These are phyloP conservation scores for Thelonectria olida DNA, from an alignment of 2,329 filamentous ascomycete species.

Conservation along the genomic window DNA sequence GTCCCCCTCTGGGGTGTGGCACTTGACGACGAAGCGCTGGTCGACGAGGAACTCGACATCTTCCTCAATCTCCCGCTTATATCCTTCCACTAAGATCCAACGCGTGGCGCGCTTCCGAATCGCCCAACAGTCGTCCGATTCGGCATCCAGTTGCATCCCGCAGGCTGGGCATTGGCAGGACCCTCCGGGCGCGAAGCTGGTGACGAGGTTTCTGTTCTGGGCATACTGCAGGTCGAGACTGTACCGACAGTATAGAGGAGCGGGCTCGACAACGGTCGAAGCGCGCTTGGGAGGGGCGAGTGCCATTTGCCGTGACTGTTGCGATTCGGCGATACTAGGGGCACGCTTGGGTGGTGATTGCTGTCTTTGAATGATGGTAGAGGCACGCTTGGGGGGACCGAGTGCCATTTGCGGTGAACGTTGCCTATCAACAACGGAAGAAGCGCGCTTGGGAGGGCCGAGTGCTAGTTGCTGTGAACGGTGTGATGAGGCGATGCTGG, in stretches of 20 bases:
- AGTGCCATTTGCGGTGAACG: too few species aligned
- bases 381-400: too few species aligned
- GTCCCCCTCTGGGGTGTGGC: conserved; percentile 34
- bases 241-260: conserved; percentile 35
- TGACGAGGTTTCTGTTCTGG: conserved; percentile 21
- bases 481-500: too few species aligned
- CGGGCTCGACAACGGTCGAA: conserved; percentile 16
- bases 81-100: conserved; percentile 22
- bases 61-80: conserved; percentile 33
- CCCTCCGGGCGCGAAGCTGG: conserved; percentile 27
- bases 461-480: too few species aligned
- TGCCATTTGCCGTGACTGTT: neutral
- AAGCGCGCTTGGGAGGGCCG: conserved; percentile 11
- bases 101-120: conserved; percentile 30
- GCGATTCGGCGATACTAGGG: too few species aligned
- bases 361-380: too few species aligned
- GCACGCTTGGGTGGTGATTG: too few species aligned
- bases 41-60: conserved; percentile 34
- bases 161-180: conserved; percentile 33
- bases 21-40: conserved; percentile 37
- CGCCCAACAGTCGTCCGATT: conserved; percentile 33
- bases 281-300: conserved; percentile 9
- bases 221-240: conserved; percentile 34
- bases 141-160: conserved; percentile 25
- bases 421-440: conserved; percentile 14